phyloP scores from a whole-genome alignment of 257 asterid genomes.

The Ajuga chamaepitys region DNA sequence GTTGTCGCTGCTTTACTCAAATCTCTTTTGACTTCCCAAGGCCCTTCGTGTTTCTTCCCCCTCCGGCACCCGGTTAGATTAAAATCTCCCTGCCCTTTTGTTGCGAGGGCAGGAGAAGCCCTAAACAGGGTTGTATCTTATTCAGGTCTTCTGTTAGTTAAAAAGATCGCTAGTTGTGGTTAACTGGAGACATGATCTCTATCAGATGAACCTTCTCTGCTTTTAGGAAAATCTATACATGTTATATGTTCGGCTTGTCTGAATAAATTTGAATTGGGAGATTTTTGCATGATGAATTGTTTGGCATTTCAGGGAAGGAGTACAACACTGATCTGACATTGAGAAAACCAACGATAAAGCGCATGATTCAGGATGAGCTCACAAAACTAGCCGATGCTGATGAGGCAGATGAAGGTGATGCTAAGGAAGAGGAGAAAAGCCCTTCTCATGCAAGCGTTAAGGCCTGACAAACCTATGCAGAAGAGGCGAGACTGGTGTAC shows the following conservation, averaged over 20 bases:
- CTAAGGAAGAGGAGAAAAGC: conserved; percentile 25
- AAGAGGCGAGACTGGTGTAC: conserved; percentile 17
- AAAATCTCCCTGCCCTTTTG: background rate
- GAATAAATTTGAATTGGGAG: background rate
- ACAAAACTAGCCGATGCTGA: conserved; percentile 86
- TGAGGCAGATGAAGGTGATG: conserved; percentile 48
- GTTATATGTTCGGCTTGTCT: background rate
- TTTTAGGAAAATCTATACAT: too few species aligned
- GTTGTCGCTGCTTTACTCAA: background rate
- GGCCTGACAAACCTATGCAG: conserved; percentile 24
- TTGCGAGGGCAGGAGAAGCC: background rate
- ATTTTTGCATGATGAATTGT: background rate
- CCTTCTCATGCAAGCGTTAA: conserved; percentile 37
- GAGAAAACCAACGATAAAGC: conserved; percentile 37
- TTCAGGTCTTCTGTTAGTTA: background rate
- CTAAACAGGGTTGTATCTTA: too few species aligned
- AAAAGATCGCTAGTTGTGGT: background rate
- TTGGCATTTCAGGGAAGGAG: conserved; percentile 42
- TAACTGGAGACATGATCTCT: too few species aligned
- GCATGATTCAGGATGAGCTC: conserved; percentile 90
- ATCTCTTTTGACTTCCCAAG: background rate
- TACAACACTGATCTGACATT: conserved; percentile 48
- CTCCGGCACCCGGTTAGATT: background rate
- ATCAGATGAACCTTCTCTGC: too few species aligned
- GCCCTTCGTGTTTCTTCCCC: background rate